These are phyloP conservation scores for Komagataella ulmi DNA, from an alignment of 805 yeast genomes.

Conservation along the genomic window DNA sequence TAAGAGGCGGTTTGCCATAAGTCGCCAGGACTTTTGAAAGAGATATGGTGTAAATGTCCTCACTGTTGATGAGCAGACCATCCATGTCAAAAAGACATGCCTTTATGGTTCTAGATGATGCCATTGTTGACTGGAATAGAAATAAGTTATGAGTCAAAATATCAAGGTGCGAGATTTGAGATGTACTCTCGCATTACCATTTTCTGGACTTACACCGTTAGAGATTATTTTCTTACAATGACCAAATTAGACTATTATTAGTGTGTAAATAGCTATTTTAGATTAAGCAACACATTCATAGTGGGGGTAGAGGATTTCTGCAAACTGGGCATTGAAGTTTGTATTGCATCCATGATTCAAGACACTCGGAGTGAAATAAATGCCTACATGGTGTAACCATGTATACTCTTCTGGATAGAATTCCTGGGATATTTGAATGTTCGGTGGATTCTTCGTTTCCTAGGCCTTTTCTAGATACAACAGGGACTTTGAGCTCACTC, in stretches of 20 bases:
- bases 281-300: slow-evolving; percentile 19
- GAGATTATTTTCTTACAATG: not conserved
- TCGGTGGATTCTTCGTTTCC: slow-evolving; percentile 4
- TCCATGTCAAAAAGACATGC: slow-evolving; percentile 91
- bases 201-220: not conserved
- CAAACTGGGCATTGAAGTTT: slow-evolving; percentile 92
- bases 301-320: slow-evolving; percentile 73
- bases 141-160: not conserved
- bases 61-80: slow-evolving; percentile 86
- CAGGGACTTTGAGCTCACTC: slow-evolving; percentile 56
- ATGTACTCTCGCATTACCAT: not conserved
- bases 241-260: not conserved
- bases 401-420: slow-evolving; percentile 28
- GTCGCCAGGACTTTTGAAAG: slow-evolving; percentile 50
- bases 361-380: slow-evolving; percentile 79
- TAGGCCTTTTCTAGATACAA: slow-evolving; percentile 10
- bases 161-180: not conserved
- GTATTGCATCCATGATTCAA: slow-evolving; percentile 88
- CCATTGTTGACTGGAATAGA: not conserved
- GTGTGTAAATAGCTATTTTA: not conserved
- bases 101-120: slow-evolving; percentile 17
- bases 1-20: slow-evolving; percentile 66
- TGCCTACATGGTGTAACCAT: slow-evolving; percentile 91
- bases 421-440: slow-evolving; percentile 7
- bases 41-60: slow-evolving; percentile 78